Evolutionary conservation across 2,329 filamentous ascomycete species (phyloP).

Genomic region (Xylaria sp.): DNA sequence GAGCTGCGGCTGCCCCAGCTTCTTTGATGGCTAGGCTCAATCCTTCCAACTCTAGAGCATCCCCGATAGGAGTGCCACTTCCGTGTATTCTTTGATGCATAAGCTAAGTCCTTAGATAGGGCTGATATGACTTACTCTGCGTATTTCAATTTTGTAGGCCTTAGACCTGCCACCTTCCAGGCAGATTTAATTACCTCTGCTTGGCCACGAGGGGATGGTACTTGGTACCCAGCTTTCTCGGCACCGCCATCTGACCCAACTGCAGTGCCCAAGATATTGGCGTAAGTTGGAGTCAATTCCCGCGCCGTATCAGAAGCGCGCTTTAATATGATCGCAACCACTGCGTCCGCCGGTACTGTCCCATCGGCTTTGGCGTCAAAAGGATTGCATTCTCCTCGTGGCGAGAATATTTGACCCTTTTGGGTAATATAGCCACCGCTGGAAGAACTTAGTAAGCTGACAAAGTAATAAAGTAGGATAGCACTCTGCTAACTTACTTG

Average conservation of each 20-base stretch:
- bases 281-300: neutral
- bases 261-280: constrained; percentile 4
- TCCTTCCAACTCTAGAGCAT: constrained; percentile 13
- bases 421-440: constrained; percentile 11
- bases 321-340: constrained; percentile 12
- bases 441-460: neutral
- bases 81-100: neutral
- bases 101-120: neutral
- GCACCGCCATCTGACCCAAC: constrained; percentile 9
- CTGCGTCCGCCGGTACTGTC: constrained; percentile 4
- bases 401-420: constrained; percentile 13
- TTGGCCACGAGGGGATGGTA: constrained; percentile 10
- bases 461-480: neutral
- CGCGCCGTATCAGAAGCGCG: neutral
- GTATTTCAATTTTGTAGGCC: neutral
- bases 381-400: constrained; percentile 6
- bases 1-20: neutral
- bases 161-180: constrained; percentile 7
- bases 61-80: constrained; percentile 8
- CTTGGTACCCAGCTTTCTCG: constrained; percentile 12
- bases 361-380: constrained; percentile 13
- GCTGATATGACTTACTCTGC: neutral
- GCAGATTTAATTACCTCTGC: constrained; percentile 5
- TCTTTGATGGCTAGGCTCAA: neutral
- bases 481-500: neutral